Evolutionary conservation across 1,139 yeast genomes (phyloP).

Genomic region (Scheffersomyces illinoinensis): DNA sequence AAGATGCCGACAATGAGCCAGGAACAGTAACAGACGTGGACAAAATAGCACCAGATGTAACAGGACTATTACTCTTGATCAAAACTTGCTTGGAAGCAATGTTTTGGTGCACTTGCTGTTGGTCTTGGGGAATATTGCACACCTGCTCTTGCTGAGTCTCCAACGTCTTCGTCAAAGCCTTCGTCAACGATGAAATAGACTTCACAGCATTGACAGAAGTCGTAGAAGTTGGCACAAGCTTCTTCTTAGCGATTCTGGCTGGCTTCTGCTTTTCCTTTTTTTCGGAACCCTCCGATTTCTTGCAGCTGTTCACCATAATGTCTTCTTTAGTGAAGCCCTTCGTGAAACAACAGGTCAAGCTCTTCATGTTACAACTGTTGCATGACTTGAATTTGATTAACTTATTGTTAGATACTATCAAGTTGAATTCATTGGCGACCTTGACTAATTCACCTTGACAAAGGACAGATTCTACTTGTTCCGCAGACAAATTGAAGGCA

Average conservation of each 20-base stretch:
- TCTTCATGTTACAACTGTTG: slow-evolving; percentile 47
- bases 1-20: neutral
- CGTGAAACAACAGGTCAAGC: slow-evolving; percentile 49
- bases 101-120: neutral
- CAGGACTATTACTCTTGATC: neutral
- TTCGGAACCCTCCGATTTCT: slow-evolving; percentile 2
- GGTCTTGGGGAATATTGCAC: neutral
- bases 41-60: neutral
- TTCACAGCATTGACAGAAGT: neutral
- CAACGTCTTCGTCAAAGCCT: slow-evolving; percentile 11
- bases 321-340: slow-evolving; percentile 65
- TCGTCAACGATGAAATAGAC: slow-evolving; percentile 9
- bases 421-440: slow-evolving; percentile 10
- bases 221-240: neutral
- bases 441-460: neutral
- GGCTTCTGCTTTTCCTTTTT: slow-evolving; percentile 1
- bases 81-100: neutral
- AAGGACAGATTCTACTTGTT: neutral
- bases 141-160: neutral
- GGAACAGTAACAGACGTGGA: neutral
- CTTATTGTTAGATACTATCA: slow-evolving; percentile 29
- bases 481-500: neutral
- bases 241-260: slow-evolving; percentile 8
- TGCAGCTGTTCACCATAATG: slow-evolving; percentile 30
- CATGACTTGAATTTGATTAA: slow-evolving; percentile 53